Evolutionary conservation across 1,284 basidiomycete genomes (phyloP), one percentile per base, ranked within the genome.

Genomic region (Cystobasidium pallidum): DNA sequence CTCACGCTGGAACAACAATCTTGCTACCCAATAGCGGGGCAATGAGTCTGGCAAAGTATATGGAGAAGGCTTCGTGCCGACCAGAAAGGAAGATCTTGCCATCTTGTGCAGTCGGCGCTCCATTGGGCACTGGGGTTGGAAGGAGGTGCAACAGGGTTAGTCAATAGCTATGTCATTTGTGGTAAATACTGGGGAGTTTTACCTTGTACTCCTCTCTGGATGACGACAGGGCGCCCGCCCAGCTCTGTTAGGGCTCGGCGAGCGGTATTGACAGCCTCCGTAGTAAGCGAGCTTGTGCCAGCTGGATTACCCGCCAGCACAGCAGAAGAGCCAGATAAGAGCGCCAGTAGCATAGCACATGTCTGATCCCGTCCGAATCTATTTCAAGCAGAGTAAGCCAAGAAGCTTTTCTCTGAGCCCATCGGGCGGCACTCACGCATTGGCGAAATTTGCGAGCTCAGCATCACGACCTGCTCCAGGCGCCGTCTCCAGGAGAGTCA

Each of bases 351-450:
- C 88, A 95, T 94, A 15, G 91, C 89, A 78, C 92, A 94, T 1
- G 91, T 90, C 79, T 96, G 91, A 79, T 92, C 89, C 62, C 90
- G 86, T 54, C 92, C 91, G 80, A 89, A 94, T 78, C 91, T 93
- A 75, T 41, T 41, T 15, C 21, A 52, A n/a, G 34, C 11, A 43
- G 10, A 15, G n/a, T 17, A 11, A 45, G 43, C 6, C 3, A 45
- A 45, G 3, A 6, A 45, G 43, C 43, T 45, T 15, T 3, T 6
- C 19, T 8, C 3, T 6, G 15, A 45, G 15, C 11, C n/a, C 3
- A 19, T 19, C 8, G 43, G 4, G 43, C 43, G 43, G n/a, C 28
- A 15, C 66, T 75, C 77, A 81, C 79, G 64, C 76, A 30, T 79
- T 76, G 65, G 73, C 76, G 73, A 78, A 73, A 74, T 75, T 73